These are phyloP conservation scores for Berkeleyomyces basicola DNA, from an alignment of 2,329 filamentous ascomycete species.

Conservation along the genomic window DNA sequence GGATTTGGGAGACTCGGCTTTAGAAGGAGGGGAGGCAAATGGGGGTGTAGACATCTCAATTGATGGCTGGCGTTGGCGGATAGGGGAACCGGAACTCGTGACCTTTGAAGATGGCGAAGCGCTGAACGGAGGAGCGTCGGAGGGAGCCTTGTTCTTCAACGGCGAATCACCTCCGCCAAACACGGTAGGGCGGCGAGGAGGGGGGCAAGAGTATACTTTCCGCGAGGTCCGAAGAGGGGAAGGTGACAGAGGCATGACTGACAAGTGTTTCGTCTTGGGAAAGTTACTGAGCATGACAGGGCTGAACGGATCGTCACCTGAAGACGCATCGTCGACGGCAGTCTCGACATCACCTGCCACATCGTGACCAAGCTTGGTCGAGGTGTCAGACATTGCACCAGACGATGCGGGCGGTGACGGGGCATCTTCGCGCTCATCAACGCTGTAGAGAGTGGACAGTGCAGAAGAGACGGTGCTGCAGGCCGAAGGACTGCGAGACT, in stretches of 20 bases:
- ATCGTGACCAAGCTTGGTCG: slow-evolving; percentile 4
- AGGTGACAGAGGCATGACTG: background rate
- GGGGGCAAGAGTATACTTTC: slow-evolving; percentile 9
- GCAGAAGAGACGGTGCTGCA: slow-evolving; percentile 34
- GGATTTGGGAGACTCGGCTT: background rate
- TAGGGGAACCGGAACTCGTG: background rate
- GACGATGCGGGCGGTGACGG: slow-evolving; percentile 1
- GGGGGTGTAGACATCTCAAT: background rate
- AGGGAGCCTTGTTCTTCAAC: background rate
- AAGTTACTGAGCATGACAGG: slow-evolving; percentile 3
- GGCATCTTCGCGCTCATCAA: slow-evolving; percentile 29
- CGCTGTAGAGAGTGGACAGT: slow-evolving; percentile 40
- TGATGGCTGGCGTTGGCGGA: background rate
- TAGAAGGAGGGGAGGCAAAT: background rate
- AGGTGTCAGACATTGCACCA: slow-evolving; percentile 3
- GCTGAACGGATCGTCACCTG: slow-evolving; percentile 5
- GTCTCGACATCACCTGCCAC: background rate
- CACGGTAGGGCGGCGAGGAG: background rate
- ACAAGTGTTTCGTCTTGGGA: slow-evolving; percentile 12
- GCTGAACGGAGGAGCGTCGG: background rate
- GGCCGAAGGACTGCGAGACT: slow-evolving; percentile 3
- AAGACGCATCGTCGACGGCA: background rate
- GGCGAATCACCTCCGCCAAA: background rate
- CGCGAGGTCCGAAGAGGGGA: background rate
- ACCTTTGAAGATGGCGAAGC: background rate